Evolutionary conservation across 495 filamentous ascomycete species (phyloP).

Genomic region (Talaromyces adpressus): DNA sequence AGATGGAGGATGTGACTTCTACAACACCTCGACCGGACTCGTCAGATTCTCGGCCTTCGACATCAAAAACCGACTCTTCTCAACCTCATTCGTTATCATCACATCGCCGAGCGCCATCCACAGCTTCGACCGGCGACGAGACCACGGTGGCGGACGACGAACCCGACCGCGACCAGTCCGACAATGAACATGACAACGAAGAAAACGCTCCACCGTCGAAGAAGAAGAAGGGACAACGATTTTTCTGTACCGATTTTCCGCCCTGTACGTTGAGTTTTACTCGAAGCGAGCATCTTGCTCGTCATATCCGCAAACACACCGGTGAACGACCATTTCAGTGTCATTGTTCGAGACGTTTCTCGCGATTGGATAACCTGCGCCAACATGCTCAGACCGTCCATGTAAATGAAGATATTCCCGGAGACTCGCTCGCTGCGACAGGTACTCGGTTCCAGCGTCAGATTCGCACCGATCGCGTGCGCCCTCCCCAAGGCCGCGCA

Average conservation of each 20-base stretch:
- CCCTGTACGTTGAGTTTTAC: conserved; percentile 94
- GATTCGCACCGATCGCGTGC: conserved; percentile 76
- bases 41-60: conserved; percentile 19
- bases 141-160: conserved; percentile 73
- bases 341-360: conserved; percentile 91
- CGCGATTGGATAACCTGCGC: conserved; percentile 90
- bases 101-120: conserved; percentile 16
- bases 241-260: conserved; percentile 96
- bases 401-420: conserved; percentile 93
- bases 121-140: conserved; percentile 59
- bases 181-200: conserved; percentile 67
- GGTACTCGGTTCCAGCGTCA: conserved; percentile 92
- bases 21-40: conserved; percentile 53
- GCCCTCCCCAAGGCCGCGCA: conserved; percentile 62
- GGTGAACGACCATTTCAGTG: conserved; percentile 97
- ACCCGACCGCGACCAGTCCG: conserved; percentile 66
- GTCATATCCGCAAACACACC: conserved; percentile 97
- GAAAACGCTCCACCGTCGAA: conserved; percentile 61
- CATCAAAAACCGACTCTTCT: conserved; percentile 21
- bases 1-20: conserved; percentile 50
- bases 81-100: conserved; percentile 55
- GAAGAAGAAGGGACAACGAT: conserved; percentile 95
- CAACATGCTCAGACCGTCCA: conserved; percentile 98
- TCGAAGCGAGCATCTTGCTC: conserved; percentile 88
- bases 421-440: conserved; percentile 87